A percentile compares a stretch with the other conserved stretches of the same genome.
These are phyloP conservation scores for Exserohilum rostratum DNA, from an alignment of 2,329 filamentous ascomycete species.

Conservation along the genomic window DNA sequence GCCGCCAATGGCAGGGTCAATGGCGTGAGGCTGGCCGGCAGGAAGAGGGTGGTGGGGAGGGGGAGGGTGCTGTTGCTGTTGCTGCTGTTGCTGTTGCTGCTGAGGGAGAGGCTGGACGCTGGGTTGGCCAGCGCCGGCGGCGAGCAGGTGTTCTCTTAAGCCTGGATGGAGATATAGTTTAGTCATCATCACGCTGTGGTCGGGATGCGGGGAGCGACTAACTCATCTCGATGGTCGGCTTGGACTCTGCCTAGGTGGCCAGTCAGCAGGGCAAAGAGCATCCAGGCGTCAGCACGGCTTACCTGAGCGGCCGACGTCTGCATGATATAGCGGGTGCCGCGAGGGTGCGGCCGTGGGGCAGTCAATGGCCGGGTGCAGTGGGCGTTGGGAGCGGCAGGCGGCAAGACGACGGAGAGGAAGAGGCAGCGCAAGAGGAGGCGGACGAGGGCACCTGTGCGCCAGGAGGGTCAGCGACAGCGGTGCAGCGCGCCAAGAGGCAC, in stretches of 20 bases:
- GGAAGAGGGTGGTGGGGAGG: slow-evolving; percentile 41
- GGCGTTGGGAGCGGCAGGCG: slow-evolving; percentile 1
- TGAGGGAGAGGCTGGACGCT: slow-evolving; percentile 42
- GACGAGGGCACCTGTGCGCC: slow-evolving; percentile 1
- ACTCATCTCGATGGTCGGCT: slow-evolving; percentile 53
- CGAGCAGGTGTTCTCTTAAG: slow-evolving; percentile 68
- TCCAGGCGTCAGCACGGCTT: slow-evolving; percentile 49
- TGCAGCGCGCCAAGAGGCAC: slow-evolving; percentile 8
- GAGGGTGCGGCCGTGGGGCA: slow-evolving; percentile 39
- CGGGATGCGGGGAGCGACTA: slow-evolving; percentile 31
- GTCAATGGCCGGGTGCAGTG: slow-evolving; percentile 17
- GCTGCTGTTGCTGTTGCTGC: slow-evolving; percentile 28
- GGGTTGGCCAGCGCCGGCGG: slow-evolving; percentile 55
- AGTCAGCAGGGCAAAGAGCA: slow-evolving; percentile 35
- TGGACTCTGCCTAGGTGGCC: slow-evolving; percentile 37
- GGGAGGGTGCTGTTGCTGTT: neutral
- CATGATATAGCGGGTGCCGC: slow-evolving; percentile 42
- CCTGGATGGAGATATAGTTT: slow-evolving; percentile 52
- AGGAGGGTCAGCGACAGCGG: slow-evolving; percentile 19
- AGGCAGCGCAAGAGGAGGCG: too few species aligned
- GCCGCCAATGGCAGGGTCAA: slow-evolving; percentile 65
- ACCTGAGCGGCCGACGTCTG: slow-evolving; percentile 59
- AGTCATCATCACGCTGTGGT: slow-evolving; percentile 37
- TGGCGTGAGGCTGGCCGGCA: slow-evolving; percentile 58
- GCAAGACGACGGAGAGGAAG: too few species aligned